Evolutionary conservation across 768 basidiomycete species (phyloP).

Genomic region (Lactifluus echinatus): DNA sequence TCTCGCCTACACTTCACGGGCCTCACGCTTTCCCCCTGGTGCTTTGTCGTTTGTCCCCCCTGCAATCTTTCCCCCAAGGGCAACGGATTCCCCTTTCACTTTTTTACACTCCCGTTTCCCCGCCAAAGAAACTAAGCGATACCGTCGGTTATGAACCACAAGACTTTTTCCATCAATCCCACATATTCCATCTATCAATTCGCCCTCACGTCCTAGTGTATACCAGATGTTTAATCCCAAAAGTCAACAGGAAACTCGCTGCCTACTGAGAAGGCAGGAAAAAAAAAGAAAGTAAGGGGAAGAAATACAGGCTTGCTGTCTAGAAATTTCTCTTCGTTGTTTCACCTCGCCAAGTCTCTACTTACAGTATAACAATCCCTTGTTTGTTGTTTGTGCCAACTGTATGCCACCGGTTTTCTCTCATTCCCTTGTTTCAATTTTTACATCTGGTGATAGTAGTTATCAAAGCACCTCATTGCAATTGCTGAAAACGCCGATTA

Average conservation of each 20-base stretch:
- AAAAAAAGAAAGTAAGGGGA: background rate
- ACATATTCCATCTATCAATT: background rate
- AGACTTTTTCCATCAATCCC: background rate
- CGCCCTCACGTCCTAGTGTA: background rate
- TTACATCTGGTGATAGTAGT: background rate
- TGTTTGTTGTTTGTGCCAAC: background rate
- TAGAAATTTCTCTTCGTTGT: background rate
- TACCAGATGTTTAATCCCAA: conserved; percentile 1
- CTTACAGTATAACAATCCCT: background rate
- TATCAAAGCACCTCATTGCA: no score
- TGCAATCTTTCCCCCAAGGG: background rate
- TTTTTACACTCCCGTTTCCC: background rate
- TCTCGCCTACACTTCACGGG: background rate
- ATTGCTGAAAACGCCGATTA: no score
- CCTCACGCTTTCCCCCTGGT: background rate
- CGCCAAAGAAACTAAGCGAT: background rate
- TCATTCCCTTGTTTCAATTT: background rate
- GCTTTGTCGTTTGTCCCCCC: background rate
- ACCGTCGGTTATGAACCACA: background rate
- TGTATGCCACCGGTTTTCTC: background rate
- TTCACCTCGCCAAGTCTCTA: background rate
- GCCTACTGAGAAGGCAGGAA: background rate
- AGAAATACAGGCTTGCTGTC: background rate
- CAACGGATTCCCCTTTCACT: background rate
- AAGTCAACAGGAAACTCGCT: background rate